A percentile compares a stretch with the other conserved stretches of the same genome.
phyloP scores from a whole-genome alignment of 1,139 yeast genomes.

The Candida albicans region DNA sequence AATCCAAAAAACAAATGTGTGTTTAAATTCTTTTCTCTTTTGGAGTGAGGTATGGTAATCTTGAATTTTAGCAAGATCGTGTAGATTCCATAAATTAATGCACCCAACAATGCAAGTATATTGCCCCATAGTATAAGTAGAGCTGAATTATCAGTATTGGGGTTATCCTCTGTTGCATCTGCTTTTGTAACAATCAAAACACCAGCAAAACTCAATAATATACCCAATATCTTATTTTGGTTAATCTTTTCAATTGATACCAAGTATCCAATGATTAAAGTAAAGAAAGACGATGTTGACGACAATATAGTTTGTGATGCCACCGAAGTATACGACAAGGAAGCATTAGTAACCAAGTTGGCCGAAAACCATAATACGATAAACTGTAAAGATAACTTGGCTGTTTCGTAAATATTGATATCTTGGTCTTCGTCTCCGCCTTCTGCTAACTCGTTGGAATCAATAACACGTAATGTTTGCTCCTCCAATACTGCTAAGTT shows the following conservation, averaged over 20 bases:
- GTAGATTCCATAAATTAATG: constrained; percentile 86
- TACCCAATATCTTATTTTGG: constrained; percentile 62
- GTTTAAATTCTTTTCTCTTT: constrained; percentile 71
- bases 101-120: constrained; percentile 75
- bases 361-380: constrained; percentile 88
- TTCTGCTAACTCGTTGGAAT: constrained; percentile 14
- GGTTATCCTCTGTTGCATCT: constrained; percentile 40
- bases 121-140: constrained; percentile 67
- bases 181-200: constrained; percentile 73
- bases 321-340: constrained; percentile 83
- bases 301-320: constrained; percentile 91
- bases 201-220: constrained; percentile 73
- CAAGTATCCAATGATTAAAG: constrained; percentile 76
- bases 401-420: constrained; percentile 47
- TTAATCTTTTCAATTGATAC: constrained; percentile 72
- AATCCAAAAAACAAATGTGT: constrained; percentile 91
- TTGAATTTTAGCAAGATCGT: constrained; percentile 77
- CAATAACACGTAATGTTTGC: constrained; percentile 7
- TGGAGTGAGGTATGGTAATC: constrained; percentile 46
- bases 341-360: constrained; percentile 83
- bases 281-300: constrained; percentile 90
- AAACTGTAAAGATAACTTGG: constrained; percentile 72
- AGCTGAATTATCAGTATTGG: constrained; percentile 25
- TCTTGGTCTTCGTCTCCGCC: constrained; percentile 19
- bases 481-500: constrained; percentile 11